Percentiles rank a stretch among this genome's conserved stretches.
These are phyloP conservation scores for Collariella sp. DNA, from an alignment of 495 filamentous ascomycete species.

Conservation along the genomic window DNA sequence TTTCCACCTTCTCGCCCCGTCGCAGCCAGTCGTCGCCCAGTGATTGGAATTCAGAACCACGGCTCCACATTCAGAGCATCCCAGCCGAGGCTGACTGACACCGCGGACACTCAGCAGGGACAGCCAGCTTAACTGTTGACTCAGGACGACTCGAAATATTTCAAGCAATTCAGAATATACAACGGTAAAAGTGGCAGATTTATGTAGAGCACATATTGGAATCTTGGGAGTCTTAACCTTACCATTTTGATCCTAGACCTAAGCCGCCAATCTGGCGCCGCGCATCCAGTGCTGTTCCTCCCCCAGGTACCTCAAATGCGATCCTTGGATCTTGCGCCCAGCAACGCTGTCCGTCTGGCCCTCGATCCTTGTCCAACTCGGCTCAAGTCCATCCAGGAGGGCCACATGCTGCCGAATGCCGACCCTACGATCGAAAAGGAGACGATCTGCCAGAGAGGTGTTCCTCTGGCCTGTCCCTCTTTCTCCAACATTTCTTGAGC, in stretches of 20 bases:
- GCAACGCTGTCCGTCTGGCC: slow-evolving; percentile 5
- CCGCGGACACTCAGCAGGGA: neutral
- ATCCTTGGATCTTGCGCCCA: neutral
- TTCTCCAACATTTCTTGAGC: neutral
- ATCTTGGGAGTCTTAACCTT: neutral
- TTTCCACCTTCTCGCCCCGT: neutral
- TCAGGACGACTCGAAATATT: neutral
- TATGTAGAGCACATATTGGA: too few relatives aligned
- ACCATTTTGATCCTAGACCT: too few relatives aligned
- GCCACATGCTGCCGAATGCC: slow-evolving; percentile 25
- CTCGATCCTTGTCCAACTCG: slow-evolving; percentile 18
- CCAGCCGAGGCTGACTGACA: slow-evolving; percentile 17
- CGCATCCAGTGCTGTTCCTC: neutral
- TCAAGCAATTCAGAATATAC: neutral
- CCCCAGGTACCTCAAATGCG: neutral
- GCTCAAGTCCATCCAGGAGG: slow-evolving; percentile 7
- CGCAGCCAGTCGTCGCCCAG: neutral
- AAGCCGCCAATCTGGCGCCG: too few relatives aligned
- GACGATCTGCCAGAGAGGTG: slow-evolving; percentile 6
- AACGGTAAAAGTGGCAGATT: too few relatives aligned
- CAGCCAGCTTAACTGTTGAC: neutral
- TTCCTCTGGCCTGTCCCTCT: slow-evolving; percentile 4
- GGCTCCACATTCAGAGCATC: slow-evolving; percentile 3
- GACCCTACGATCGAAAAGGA: slow-evolving; percentile 20
- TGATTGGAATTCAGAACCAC: slow-evolving; percentile 10